Conservation (phyloP, 176 grass and related monocot species). For the Tillandsia fasciculata region DNA sequence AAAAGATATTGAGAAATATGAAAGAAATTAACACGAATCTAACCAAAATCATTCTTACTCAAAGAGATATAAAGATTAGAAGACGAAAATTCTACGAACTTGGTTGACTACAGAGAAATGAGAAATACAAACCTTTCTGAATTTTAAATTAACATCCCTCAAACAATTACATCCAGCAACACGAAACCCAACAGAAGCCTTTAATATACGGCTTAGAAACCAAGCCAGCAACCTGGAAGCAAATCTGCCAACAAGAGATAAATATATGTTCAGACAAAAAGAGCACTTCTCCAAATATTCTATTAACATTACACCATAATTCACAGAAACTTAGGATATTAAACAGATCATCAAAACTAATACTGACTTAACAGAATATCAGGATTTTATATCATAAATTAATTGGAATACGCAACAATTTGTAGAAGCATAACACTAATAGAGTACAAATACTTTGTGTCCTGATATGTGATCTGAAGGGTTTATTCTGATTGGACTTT, state of each 20-base stretch:
- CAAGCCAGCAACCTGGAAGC: slow-evolving; percentile 87
- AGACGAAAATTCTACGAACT: slow-evolving; percentile 3
- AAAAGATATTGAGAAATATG: too few relatives aligned
- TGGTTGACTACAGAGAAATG: slow-evolving; percentile 10
- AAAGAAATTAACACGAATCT: too few relatives aligned
- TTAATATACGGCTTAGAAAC: slow-evolving; percentile 79
- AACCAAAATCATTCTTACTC: not conserved
- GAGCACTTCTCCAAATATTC: not conserved
- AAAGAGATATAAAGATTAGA: not conserved
- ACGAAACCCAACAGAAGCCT: slow-evolving; percentile 74
- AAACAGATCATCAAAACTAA: not conserved
- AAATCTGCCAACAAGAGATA: slow-evolving; percentile 43
- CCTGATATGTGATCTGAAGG: too few relatives aligned
- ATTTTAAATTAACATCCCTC: slow-evolving; percentile 84
- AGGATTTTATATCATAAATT: too few relatives aligned
- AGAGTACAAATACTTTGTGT: too few relatives aligned
- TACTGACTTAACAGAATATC: too few relatives aligned
- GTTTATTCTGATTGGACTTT: too few relatives aligned
- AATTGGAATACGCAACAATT: too few relatives aligned
- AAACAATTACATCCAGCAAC: slow-evolving; percentile 97
- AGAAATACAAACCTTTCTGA: slow-evolving; percentile 53
- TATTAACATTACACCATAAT: not conserved
- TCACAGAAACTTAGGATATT: not conserved
- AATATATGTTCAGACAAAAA: slow-evolving; percentile 9
- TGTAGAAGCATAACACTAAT: too few relatives aligned